These are phyloP conservation scores for Cladosporium austrohemisphaericum DNA, from an alignment of 2,329 filamentous ascomycete genomes.

Conservation along the genomic window DNA sequence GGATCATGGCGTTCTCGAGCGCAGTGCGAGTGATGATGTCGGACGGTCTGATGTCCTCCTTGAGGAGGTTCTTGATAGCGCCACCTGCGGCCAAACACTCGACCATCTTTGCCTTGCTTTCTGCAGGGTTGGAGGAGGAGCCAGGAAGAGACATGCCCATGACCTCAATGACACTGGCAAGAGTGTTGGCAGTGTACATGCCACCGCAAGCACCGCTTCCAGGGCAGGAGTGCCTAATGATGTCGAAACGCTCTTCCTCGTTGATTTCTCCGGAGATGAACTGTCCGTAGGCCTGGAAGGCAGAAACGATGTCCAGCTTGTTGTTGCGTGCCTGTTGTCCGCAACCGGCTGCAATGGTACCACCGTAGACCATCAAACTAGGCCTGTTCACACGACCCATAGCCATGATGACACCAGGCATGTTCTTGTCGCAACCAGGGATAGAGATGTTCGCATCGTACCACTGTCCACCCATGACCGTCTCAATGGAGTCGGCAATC, in stretches of 20 bases:
- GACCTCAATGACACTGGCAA: slow-evolving; percentile 49
- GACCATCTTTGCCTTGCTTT: slow-evolving; percentile 48
- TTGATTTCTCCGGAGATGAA: slow-evolving; percentile 88
- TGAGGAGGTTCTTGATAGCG: slow-evolving; percentile 49
- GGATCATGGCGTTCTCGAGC: slow-evolving; percentile 50
- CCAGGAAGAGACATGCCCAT: slow-evolving; percentile 51
- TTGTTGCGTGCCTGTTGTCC: slow-evolving; percentile 65
- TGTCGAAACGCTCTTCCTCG: slow-evolving; percentile 88
- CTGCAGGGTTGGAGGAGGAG: slow-evolving; percentile 50
- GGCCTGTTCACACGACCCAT: slow-evolving; percentile 95
- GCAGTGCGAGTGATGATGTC: slow-evolving; percentile 49
- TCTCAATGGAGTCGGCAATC: slow-evolving; percentile 97
- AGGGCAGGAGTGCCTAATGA: slow-evolving; percentile 87
- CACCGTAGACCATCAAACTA: slow-evolving; percentile 96
- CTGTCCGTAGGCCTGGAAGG: slow-evolving; percentile 96
- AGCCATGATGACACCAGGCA: slow-evolving; percentile 71
- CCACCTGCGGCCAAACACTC: slow-evolving; percentile 49
- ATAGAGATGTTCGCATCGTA: slow-evolving; percentile 97
- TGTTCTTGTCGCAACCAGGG: slow-evolving; percentile 99
- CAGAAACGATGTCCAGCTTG: slow-evolving; percentile 83
- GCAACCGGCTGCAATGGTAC: slow-evolving; percentile 88
- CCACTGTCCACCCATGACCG: slow-evolving; percentile 98
- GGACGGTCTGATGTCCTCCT: slow-evolving; percentile 48
- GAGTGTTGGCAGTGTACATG: slow-evolving; percentile 60
- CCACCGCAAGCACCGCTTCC: slow-evolving; percentile 80